A percentile compares a stretch with the other conserved stretches of the same genome.
Evolutionary conservation across 768 basidiomycete species (phyloP).

Genomic region (Lentinula sp.): DNA sequence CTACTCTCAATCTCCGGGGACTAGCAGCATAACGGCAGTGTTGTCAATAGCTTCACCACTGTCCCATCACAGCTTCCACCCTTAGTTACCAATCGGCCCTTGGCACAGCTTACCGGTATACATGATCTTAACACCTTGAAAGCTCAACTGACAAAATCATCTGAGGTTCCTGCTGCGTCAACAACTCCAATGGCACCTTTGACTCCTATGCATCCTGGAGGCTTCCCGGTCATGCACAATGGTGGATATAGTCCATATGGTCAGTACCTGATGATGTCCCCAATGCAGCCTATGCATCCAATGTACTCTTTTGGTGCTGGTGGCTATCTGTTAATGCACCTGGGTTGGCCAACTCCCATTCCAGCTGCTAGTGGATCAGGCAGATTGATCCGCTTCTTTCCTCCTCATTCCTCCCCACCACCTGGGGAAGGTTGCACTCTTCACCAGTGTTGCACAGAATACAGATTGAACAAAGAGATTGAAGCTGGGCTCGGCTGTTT

Average conservation of each 20-base stretch:
- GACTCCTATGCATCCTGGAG: background rate
- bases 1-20: too few relatives aligned
- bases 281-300: background rate
- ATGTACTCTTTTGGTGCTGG: background rate
- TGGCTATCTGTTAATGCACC: background rate
- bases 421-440: background rate
- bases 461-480: background rate
- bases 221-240: background rate
- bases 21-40: too few relatives aligned
- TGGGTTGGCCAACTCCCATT: background rate
- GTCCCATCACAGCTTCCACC: too few relatives aligned
- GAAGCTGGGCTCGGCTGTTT: background rate
- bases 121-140: too few relatives aligned
- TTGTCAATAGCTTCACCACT: too few relatives aligned
- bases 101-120: too few relatives aligned
- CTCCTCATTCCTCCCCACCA: background rate
- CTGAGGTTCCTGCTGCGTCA: too few relatives aligned
- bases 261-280: background rate
- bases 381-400: background rate
- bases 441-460: background rate
- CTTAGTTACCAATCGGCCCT: too few relatives aligned
- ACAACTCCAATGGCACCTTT: too few relatives aligned
- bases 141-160: too few relatives aligned
- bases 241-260: background rate
- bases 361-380: background rate